phyloP scores from a whole-genome alignment of 345 rosid species.

The Populus ilicifolia region DNA sequence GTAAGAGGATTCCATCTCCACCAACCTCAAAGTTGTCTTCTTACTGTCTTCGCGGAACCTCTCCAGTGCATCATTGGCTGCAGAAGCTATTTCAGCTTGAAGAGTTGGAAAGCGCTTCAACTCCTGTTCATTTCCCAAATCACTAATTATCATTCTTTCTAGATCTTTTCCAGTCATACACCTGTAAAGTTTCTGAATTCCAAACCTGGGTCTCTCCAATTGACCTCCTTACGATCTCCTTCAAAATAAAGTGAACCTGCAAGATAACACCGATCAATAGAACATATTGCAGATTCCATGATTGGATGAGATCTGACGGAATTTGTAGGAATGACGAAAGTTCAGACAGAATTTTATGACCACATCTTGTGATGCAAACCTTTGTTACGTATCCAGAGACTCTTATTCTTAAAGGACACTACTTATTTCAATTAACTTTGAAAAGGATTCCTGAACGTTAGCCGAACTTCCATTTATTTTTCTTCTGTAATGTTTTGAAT shows the following conservation, averaged over 20 bases:
- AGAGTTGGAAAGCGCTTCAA: conserved; percentile 62
- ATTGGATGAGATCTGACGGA: background rate
- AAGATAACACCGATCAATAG: conserved; percentile 4
- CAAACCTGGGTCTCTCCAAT: conserved; percentile 58
- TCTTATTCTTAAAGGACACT: background rate
- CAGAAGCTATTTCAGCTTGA: conserved; percentile 49
- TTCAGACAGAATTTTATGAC: background rate
- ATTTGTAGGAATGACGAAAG: background rate
- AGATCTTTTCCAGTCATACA: background rate
- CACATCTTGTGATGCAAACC: background rate
- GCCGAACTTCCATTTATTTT: too few relatives aligned
- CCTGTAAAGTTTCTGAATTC: background rate
- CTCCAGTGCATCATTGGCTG: conserved; percentile 48
- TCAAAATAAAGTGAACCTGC: conserved; percentile 59
- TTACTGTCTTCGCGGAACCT: conserved; percentile 54
- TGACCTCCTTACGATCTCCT: conserved; percentile 62
- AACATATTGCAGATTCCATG: background rate
- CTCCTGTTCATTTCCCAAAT: conserved; percentile 39
- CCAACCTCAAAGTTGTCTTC: conserved; percentile 51
- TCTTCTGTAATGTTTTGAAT: too few relatives aligned
- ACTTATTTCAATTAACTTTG: background rate
- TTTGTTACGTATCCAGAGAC: background rate
- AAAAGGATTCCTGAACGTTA: background rate
- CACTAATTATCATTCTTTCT: background rate
- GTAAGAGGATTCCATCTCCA: conserved; percentile 73